phyloP scores from a whole-genome alignment of 805 yeast genomes.

The Clavispora fructus region DNA sequence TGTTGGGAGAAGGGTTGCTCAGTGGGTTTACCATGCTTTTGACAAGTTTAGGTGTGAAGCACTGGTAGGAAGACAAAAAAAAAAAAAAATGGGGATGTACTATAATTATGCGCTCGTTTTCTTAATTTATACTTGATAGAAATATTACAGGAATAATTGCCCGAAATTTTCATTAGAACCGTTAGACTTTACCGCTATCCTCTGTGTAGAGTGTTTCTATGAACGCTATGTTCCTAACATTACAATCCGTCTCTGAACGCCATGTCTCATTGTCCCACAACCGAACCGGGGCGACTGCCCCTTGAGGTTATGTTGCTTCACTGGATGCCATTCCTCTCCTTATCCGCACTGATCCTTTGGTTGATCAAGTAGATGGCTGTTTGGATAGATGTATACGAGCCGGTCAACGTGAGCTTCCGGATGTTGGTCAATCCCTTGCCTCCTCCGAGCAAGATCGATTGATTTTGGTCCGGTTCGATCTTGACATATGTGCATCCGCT shows the following conservation, averaged over 20 bases:
- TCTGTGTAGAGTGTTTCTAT: background rate
- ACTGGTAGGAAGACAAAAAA: constrained; percentile 13
- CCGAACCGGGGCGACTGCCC: too few relatives aligned
- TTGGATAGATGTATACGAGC: constrained; percentile 62
- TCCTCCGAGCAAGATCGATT: constrained; percentile 42
- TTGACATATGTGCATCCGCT: constrained; percentile 70
- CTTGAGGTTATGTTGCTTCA: background rate
- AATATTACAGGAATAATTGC: background rate
- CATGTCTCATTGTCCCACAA: too few relatives aligned
- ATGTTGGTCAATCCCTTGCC: constrained; percentile 40
- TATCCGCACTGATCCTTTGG: constrained; percentile 65
- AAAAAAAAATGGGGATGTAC: too few relatives aligned
- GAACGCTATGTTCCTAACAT: background rate
- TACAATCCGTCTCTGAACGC: background rate
- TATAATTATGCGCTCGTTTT: too few relatives aligned
- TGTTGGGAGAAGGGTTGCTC: constrained; percentile 88
- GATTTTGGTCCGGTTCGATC: constrained; percentile 57
- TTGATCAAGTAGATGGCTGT: constrained; percentile 68
- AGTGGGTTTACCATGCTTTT: constrained; percentile 77
- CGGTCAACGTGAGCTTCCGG: constrained; percentile 62
- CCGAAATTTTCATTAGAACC: background rate
- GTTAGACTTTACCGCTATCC: background rate
- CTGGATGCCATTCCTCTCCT: constrained; percentile 37
- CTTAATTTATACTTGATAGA: too few relatives aligned
- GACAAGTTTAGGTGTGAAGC: constrained; percentile 50